Evolutionary conservation across 169 alveolate species (phyloP).

Genomic region (Eimeria necatrix): DNA sequence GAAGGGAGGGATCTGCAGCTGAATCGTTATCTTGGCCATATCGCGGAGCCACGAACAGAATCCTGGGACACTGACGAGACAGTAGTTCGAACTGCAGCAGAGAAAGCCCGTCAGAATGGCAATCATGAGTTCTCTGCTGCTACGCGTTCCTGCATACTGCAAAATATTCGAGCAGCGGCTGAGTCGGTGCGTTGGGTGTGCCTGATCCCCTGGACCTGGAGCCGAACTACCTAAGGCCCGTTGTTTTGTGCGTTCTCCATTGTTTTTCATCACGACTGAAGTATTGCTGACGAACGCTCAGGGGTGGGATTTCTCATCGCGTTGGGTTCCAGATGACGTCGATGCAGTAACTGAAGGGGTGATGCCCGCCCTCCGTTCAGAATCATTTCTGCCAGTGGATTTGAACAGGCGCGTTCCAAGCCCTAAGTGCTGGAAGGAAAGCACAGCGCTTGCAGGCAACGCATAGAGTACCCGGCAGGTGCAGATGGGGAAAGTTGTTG

Average conservation of each 20-base stretch:
- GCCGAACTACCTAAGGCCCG: background rate
- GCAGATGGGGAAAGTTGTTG: no score
- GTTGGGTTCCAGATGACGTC: conserved; percentile 55
- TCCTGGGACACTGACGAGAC: conserved; percentile 30
- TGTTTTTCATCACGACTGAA: background rate
- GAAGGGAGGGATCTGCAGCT: background rate
- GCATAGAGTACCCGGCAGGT: background rate
- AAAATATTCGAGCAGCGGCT: conserved; percentile 61
- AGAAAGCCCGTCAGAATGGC: background rate
- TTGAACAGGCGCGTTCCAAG: conserved; percentile 27
- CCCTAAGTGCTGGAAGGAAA: background rate
- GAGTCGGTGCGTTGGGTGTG: conserved; percentile 12
- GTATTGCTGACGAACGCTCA: background rate
- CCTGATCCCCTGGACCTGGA: background rate
- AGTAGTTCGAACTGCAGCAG: background rate
- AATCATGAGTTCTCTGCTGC: background rate
- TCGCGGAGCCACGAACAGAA: conserved; percentile 50
- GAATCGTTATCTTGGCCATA: conserved; percentile 53
- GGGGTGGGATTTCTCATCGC: conserved; percentile 70
- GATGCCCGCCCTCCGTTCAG: conserved; percentile 14
- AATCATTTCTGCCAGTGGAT: conserved; percentile 57
- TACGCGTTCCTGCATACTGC: background rate
- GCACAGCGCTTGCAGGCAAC: background rate
- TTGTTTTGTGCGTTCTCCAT: background rate
- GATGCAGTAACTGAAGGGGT: conserved; percentile 7